Conservation (phyloP, 108 stramenopile species). For the Nitzschia sp. region DNA sequence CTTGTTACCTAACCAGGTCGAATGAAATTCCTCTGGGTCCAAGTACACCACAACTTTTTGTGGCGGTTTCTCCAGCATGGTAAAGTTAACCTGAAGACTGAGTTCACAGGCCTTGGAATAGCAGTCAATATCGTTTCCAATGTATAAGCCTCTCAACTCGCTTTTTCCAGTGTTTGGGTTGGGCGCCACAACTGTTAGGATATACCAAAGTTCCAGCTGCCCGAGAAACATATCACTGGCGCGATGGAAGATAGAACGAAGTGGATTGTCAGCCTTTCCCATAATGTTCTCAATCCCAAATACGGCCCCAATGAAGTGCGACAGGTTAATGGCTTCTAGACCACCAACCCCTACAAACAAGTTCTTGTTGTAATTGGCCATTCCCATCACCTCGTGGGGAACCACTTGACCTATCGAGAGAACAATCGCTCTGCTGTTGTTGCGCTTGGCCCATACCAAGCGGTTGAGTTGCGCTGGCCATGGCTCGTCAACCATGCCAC, state of each 20-base stretch:
- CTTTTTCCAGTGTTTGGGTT: constrained; percentile 53
- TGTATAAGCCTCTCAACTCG: constrained; percentile 84
- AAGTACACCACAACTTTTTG: constrained; percentile 86
- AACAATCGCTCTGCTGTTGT: constrained; percentile 44
- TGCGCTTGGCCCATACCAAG: constrained; percentile 84
- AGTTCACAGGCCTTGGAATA: constrained; percentile 86
- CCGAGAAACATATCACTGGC: constrained; percentile 74
- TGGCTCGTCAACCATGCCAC: constrained; percentile 52
- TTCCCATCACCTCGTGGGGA: constrained; percentile 94
- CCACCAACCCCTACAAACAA: constrained; percentile 90
- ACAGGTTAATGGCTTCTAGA: constrained; percentile 90
- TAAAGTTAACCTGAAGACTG: constrained; percentile 87
- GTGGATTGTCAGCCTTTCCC: constrained; percentile 89
- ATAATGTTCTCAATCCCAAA: constrained; percentile 97
- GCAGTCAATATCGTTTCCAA: constrained; percentile 89
- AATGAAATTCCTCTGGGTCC: constrained; percentile 89
- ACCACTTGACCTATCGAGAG: constrained; percentile 91
- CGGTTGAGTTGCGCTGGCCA: constrained; percentile 96
- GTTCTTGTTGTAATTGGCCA: constrained; percentile 96
- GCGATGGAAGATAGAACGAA: constrained; percentile 86
- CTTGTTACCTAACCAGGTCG: constrained; percentile 96
- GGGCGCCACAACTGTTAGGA: constrained; percentile 84
- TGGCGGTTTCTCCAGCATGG: constrained; percentile 73
- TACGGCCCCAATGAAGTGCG: constrained; percentile 95
- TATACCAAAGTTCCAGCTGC: constrained; percentile 83